phyloP scores from a whole-genome alignment of 2,329 filamentous ascomycete genomes.

The Hypoxylon sp. region DNA sequence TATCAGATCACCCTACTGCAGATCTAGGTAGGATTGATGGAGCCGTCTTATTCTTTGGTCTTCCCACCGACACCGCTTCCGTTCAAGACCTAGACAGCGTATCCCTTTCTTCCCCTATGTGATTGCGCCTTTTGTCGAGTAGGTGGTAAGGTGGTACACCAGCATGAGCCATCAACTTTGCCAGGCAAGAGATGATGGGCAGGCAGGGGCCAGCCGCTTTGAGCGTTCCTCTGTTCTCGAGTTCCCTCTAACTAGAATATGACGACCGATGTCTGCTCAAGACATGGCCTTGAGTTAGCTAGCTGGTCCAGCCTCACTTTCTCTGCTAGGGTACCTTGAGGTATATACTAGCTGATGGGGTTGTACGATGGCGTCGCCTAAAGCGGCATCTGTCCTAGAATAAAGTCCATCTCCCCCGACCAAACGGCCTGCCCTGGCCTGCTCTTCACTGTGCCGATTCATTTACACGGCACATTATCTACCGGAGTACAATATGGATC shows the following conservation, averaged over 20 bases:
- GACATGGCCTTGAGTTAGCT: background rate
- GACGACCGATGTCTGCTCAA: slow-evolving; percentile 6
- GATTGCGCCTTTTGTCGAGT: background rate
- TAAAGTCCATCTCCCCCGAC: slow-evolving; percentile 3
- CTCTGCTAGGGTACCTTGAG: too few species aligned
- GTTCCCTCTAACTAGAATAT: slow-evolving; percentile 14
- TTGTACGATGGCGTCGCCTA: slow-evolving; percentile 18
- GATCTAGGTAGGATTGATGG: background rate
- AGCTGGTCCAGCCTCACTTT: slow-evolving; percentile 10
- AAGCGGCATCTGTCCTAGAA: slow-evolving; percentile 2
- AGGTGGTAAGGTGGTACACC: background rate
- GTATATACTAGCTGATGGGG: slow-evolving; percentile 13
- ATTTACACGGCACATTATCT: slow-evolving; percentile 12
- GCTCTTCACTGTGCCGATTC: slow-evolving; percentile 26
- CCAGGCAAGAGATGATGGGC: too few species aligned
- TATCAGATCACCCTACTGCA: slow-evolving; percentile 24
- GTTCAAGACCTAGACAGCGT: too few species aligned
- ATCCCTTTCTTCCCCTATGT: background rate
- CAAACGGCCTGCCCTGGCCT: slow-evolving; percentile 1
- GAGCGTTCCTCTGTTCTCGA: background rate
- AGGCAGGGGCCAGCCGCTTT: too few species aligned
- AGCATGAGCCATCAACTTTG: too few species aligned
- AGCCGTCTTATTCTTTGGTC: background rate
- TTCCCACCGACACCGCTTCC: slow-evolving; percentile 14
- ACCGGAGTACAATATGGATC: slow-evolving; percentile 18